Base-by-base conservation (phyloP, 345 rosid species). In the Ceriops zippeliana region DNA sequence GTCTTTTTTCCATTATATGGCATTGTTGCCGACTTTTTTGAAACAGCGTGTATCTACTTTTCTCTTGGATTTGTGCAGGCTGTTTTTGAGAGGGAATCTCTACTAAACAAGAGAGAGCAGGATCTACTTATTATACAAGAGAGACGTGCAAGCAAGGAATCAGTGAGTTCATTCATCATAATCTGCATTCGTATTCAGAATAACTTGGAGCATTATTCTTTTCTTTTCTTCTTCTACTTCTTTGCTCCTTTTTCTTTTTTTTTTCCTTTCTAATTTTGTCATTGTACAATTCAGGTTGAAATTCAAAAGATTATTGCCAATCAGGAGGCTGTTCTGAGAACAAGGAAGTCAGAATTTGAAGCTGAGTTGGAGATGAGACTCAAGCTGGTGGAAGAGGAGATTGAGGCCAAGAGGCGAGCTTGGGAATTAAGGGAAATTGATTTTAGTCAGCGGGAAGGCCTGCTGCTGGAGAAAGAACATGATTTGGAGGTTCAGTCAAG, bases 341-440 rank as follows among this genome's bases (percentile, higher is more conserved):
- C 59, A 6, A 87, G 88, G 85, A 83, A 81, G 73, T 76, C 86
- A 6, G 93, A 87, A 73, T 78, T 90, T 74, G 98, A 91, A 69
- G 86, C 90, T 71, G 93, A 88, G 82, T 62, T 95, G 75, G 92
- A 87, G 81, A 58, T 62, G 61, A 88, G 80, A 74, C 79, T 73
- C 20, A 90, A 88, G 79, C 32, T 75, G 76, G 89, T 80, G 75
- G 99, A 91, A 70, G 90, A 87, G 79, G 99, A 91, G 75, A 79
- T 91, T 56, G 99, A 90, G 76, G 79, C 79, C 34, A 95, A 86
- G 84, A 88, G 90, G 81, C 89, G 99, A 30, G 93, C 89, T 52
- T 91, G 90, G 89, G 98, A 95, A 74, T 81, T 95, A 77, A 88
- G 81, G 74, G 98, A 91, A 80, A 70, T 95, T 79, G 99, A 95